These are phyloP conservation scores for Aspergillus terreus DNA, from an alignment of 2,329 filamentous ascomycete genomes.

Conservation along the genomic window DNA sequence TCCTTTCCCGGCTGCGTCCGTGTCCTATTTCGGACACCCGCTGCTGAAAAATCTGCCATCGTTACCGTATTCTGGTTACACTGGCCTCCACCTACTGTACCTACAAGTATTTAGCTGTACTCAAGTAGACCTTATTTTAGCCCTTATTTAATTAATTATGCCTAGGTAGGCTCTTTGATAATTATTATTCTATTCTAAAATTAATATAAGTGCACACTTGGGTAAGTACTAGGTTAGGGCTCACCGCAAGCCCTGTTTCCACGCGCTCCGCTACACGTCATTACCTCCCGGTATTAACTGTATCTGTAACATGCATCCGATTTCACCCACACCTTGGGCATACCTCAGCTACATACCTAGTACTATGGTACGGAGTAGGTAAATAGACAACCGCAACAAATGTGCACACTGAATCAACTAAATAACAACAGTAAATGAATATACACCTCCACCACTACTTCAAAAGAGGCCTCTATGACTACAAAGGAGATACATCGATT, in stretches of 20 bases:
- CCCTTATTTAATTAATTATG: too few relatives aligned
- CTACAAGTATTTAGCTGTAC: too few relatives aligned
- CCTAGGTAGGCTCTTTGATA: too few relatives aligned
- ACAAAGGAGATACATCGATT: slow-evolving; percentile 44
- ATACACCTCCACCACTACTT: too few relatives aligned
- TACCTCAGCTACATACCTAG: not conserved
- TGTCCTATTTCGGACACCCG: not conserved
- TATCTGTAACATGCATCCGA: not conserved
- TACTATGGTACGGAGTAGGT: too few relatives aligned
- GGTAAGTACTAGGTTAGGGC: not conserved
- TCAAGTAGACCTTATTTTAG: too few relatives aligned
- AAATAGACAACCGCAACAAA: too few relatives aligned
- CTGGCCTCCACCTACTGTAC: too few relatives aligned
- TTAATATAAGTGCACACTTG: not conserved
- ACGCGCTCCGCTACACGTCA: not conserved
- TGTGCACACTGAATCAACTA: too few relatives aligned
- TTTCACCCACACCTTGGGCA: not conserved
- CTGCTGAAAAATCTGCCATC: not conserved
- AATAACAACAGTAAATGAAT: too few relatives aligned
- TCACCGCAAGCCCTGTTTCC: not conserved
- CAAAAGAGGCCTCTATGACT: slow-evolving; percentile 25
- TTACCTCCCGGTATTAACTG: not conserved
- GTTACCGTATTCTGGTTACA: too few relatives aligned
- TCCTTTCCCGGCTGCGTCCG: not conserved
- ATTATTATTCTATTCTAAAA: too few relatives aligned